Conservation (phyloP, 2,329 filamentous ascomycete genomes). For the Colletotrichum tropicicola region DNA sequence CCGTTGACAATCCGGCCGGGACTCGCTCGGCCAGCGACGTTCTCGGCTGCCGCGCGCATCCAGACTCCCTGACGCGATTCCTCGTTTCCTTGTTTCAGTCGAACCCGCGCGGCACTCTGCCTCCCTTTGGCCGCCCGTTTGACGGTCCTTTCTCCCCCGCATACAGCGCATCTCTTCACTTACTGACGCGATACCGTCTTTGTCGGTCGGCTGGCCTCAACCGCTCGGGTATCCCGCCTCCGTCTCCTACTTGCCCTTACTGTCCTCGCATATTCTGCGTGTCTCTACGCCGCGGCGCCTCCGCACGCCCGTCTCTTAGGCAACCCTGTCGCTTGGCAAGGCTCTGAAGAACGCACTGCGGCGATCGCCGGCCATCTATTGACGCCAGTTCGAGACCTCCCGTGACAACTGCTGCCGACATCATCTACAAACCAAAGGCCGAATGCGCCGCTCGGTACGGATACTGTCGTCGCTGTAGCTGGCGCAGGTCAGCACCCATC, state of each 20-base stretch:
- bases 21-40: not conserved
- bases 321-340: not conserved
- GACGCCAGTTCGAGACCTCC: not conserved
- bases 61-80: not conserved
- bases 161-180: not conserved
- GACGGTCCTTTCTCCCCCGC: not conserved
- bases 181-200: not conserved
- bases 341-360: not conserved
- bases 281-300: too few relatives aligned
- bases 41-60: slow-evolving; percentile 17
- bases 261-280: not conserved
- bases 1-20: slow-evolving; percentile 3
- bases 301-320: not conserved
- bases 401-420: not conserved
- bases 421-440: not conserved
- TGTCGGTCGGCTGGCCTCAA: not conserved
- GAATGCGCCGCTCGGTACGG: not conserved
- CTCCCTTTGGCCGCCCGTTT: not conserved
- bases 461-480: not conserved
- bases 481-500: not conserved
- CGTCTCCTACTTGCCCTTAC: not conserved
- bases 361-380: not conserved
- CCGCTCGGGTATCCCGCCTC: not conserved
- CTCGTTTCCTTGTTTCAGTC: slow-evolving; percentile 3
- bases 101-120: slow-evolving; percentile 4